Percentiles rank a stretch among this genome's conserved stretches.
These are phyloP conservation scores for Sporothrix pseudoabietina DNA, from an alignment of 2,329 filamentous ascomycete species.

Conservation along the genomic window DNA sequence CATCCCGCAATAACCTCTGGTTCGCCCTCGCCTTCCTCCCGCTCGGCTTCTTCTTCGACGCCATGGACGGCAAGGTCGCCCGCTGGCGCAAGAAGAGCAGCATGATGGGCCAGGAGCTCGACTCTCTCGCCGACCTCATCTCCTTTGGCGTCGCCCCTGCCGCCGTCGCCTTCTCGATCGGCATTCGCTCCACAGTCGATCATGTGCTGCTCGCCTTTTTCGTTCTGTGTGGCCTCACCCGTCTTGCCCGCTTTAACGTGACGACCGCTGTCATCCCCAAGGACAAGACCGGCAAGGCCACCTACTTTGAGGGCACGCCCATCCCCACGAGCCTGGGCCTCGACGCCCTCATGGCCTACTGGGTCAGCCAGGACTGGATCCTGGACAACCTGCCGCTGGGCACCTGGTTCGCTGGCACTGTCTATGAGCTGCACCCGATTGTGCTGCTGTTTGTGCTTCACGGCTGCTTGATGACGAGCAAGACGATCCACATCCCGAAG, in stretches of 20 bases:
- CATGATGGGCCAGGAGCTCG: conserved; percentile 96
- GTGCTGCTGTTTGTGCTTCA: conserved; percentile 82
- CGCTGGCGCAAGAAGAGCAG: conserved; percentile 96
- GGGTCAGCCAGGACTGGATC: conserved; percentile 79
- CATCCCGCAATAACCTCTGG: conserved; percentile 71
- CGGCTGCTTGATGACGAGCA: conserved; percentile 93
- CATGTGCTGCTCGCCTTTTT: conserved; percentile 82
- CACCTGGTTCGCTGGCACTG: conserved; percentile 64
- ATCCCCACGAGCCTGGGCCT: conserved; percentile 87
- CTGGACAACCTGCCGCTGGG: conserved; percentile 78
- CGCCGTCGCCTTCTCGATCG: conserved; percentile 82
- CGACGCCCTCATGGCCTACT: conserved; percentile 84
- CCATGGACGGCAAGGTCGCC: conserved; percentile 95
- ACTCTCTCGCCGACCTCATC: conserved; percentile 92
- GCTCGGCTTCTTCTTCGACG: conserved; percentile 94
- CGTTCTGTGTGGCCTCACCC: conserved; percentile 89
- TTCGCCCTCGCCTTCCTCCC: conserved; percentile 84
- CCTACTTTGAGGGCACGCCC: conserved; percentile 96
- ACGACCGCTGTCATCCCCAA: conserved; percentile 88
- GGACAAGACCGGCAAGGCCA: conserved; percentile 85
- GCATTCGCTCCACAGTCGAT: conserved; percentile 80
- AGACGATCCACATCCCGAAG: conserved; percentile 93
- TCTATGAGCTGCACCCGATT: conserved; percentile 81
- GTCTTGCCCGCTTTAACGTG: conserved; percentile 96
- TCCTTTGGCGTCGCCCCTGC: conserved; percentile 94